Percentiles rank a stretch among this genome's conserved stretches.
These are phyloP conservation scores for Pseudonitzschia delicatissima DNA, from an alignment of 108 stramenopile species.

Conservation along the genomic window DNA sequence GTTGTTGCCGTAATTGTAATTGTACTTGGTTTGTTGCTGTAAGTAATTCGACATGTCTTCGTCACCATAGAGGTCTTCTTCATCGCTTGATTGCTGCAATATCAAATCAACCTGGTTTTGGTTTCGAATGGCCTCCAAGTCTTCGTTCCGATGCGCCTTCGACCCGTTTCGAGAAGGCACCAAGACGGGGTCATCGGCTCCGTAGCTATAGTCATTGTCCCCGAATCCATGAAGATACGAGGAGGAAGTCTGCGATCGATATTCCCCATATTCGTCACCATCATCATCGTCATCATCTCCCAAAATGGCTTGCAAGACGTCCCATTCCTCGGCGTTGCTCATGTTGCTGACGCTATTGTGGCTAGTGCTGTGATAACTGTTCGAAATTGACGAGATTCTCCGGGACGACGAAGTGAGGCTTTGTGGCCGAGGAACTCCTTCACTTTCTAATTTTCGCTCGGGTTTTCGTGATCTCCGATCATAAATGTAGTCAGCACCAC, in stretches of 20 bases:
- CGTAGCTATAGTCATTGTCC: slow-evolving; percentile 21
- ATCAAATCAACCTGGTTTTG: slow-evolving; percentile 13
- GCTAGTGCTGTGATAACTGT: not conserved
- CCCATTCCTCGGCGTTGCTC: slow-evolving; percentile 47
- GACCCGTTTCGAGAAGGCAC: not conserved
- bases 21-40: not conserved
- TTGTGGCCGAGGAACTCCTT: slow-evolving; percentile 4
- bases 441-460: too few species aligned
- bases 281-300: slow-evolving; percentile 63
- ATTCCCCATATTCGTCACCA: slow-evolving; percentile 7
- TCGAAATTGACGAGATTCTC: not conserved
- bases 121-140: not conserved
- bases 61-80: slow-evolving; percentile 23
- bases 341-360: slow-evolving; percentile 6
- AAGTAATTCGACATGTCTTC: not conserved
- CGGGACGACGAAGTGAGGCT: not conserved
- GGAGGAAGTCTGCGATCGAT: not conserved
- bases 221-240: not conserved
- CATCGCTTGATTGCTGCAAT: slow-evolving; percentile 32
- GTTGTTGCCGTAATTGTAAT: not conserved
- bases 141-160: not conserved
- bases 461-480: not conserved
- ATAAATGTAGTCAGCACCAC: not conserved
- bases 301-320: slow-evolving; percentile 65
- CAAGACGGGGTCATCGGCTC: slow-evolving; percentile 11